Evolutionary conservation across 345 rosid species (phyloP).

Genomic region (Syzygium jambos): DNA sequence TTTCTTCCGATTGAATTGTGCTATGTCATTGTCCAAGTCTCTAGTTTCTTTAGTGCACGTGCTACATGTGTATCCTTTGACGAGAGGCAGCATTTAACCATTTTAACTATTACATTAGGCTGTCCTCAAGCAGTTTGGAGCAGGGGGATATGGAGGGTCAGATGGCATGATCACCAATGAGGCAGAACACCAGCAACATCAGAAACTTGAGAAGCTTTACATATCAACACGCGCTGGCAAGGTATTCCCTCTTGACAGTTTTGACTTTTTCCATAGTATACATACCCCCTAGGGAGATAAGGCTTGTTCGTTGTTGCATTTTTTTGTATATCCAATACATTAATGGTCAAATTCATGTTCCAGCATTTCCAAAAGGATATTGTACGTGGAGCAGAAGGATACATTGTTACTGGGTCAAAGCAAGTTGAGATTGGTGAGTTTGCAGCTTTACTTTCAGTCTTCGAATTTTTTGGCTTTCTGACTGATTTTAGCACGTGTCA

Average conservation of each 20-base stretch:
- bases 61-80: neutral
- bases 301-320: neutral
- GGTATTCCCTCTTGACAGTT: conserved; percentile 24
- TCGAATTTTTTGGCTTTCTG: neutral
- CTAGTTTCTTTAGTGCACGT: neutral
- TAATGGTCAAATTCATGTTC: conserved; percentile 4
- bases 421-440: conserved; percentile 83
- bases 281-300: neutral
- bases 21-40: neutral
- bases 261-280: neutral
- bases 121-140: conserved; percentile 89
- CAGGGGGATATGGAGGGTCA: conserved; percentile 75
- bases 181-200: conserved; percentile 70
- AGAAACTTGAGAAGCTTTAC: conserved; percentile 84
- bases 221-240: conserved; percentile 85
- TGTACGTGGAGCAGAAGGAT: conserved; percentile 92
- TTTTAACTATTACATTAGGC: conserved; percentile 32
- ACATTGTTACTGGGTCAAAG: conserved; percentile 74
- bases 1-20: neutral
- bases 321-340: neutral
- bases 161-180: conserved; percentile 64
- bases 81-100: neutral
- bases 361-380: conserved; percentile 93
- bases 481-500: neutral
- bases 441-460: conserved; percentile 1